A percentile compares a stretch with the other conserved stretches of the same genome.
Conservation (phyloP, 192 early-diverging fungal species). For the Phycomyces blakesleeanus region DNA sequence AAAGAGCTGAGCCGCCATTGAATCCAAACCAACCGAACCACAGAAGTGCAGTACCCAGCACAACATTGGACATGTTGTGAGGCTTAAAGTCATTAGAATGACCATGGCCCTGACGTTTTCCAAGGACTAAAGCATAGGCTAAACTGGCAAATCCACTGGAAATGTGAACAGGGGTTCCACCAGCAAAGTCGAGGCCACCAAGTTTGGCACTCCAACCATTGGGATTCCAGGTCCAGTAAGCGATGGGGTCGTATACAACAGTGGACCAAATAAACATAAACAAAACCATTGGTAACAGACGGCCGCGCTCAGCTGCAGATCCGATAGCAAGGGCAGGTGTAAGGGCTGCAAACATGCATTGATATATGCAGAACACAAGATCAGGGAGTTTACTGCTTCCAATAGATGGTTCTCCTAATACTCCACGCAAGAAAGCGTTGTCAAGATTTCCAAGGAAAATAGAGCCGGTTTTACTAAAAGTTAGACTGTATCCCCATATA, state of each 20-base stretch:
- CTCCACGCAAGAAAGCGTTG: constrained; percentile 65
- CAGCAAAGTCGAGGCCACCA: constrained; percentile 88
- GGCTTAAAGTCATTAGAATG: constrained; percentile 64
- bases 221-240: constrained; percentile 90
- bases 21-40: constrained; percentile 57
- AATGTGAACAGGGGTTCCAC: constrained; percentile 95
- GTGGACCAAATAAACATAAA: constrained; percentile 94
- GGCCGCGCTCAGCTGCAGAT: constrained; percentile 84
- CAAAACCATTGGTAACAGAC: constrained; percentile 78
- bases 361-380: constrained; percentile 72
- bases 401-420: constrained; percentile 45
- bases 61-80: constrained; percentile 89
- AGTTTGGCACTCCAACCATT: constrained; percentile 83
- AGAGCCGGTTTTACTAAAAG: constrained; percentile 72
- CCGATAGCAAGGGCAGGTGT: constrained; percentile 93
- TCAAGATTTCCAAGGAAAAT: constrained; percentile 79
- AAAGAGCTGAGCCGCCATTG: constrained; percentile 85
- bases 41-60: constrained; percentile 54
- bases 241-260: constrained; percentile 87
- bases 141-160: constrained; percentile 85
- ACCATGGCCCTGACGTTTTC: constrained; percentile 72
- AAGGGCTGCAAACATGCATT: constrained; percentile 91
- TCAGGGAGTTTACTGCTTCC: constrained; percentile 66
- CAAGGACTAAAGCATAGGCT: constrained; percentile 84
- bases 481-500: constrained; percentile 85